phyloP scores from a whole-genome alignment of 805 yeast species.

The Cyberlindnera samutprakarnensis region DNA sequence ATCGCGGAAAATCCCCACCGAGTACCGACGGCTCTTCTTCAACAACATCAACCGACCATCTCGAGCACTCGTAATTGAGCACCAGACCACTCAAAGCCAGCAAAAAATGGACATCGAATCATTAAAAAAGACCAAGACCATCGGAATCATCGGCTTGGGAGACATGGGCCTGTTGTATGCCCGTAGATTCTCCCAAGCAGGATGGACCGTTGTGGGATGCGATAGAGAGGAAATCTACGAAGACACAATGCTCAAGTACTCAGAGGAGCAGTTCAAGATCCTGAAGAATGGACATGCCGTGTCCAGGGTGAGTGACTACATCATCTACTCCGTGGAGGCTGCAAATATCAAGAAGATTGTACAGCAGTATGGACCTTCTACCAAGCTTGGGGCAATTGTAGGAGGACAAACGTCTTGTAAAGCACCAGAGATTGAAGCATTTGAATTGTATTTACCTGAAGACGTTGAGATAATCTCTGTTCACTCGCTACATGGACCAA shows the following conservation, averaged over 20 bases:
- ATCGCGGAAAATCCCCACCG: too few species aligned
- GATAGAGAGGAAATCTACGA: slow-evolving; percentile 65
- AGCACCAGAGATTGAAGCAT: slow-evolving; percentile 80
- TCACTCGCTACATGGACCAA: slow-evolving; percentile 94
- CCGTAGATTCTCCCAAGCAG: slow-evolving; percentile 63
- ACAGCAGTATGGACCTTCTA: slow-evolving; percentile 71
- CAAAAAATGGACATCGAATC: slow-evolving; percentile 1
- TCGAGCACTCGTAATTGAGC: too few species aligned
- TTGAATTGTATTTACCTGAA: slow-evolving; percentile 63
- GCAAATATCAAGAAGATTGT: slow-evolving; percentile 73
- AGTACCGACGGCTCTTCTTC: too few species aligned
- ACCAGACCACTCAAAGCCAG: too few species aligned
- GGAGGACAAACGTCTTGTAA: slow-evolving; percentile 99
- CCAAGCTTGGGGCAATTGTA: slow-evolving; percentile 81
- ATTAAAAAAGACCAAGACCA: slow-evolving; percentile 33
- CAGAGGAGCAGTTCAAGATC: slow-evolving; percentile 42
- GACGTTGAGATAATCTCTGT: slow-evolving; percentile 82
- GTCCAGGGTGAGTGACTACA: slow-evolving; percentile 72
- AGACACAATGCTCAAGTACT: slow-evolving; percentile 32
- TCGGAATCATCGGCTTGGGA: slow-evolving; percentile 94
- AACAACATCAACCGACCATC: too few species aligned
- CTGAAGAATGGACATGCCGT: slow-evolving; percentile 78
- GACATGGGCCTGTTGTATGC: slow-evolving; percentile 96
- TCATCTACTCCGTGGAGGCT: slow-evolving; percentile 91
- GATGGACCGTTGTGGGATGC: slow-evolving; percentile 87